Base-by-base conservation (phyloP, 176 grass and related monocot species). In the Pharus latifolius region DNA sequence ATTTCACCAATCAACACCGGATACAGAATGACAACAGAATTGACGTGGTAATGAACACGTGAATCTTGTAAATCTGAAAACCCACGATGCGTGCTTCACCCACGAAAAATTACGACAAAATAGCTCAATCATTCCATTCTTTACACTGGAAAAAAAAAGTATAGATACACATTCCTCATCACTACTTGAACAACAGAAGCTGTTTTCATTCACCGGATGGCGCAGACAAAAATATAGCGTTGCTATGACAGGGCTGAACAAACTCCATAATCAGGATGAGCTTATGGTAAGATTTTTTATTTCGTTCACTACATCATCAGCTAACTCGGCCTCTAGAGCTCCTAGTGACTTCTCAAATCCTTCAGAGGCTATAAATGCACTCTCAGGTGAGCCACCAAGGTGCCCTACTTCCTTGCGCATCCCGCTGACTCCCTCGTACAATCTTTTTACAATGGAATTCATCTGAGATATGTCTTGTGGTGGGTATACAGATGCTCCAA, bases 401-500 rank as follows among this genome's bases (percentile, higher is more conserved):
- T 47, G 51, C 13, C 53, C 56, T 46, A 91, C 69, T 79, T 91
- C 90, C 47, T 70, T 49, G 6, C 63, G 68, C 85, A 91, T 83
- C 17, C 46, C 65, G 14, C 40, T 30, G 53, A 86, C 52, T 56
- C 60, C 48, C 33, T 19, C 9, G 15, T 60, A 65, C 6, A 95
- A 38, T 61, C 56, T 70, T 52, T 76, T 75, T 29, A 83, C 25
- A 27, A 49, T 71, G 1, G 63, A 69, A 54, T 80, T 81, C 90
- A 99, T 95, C 24, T 99, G 76, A 40, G 65, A 70, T 0, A 51
- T 22, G 56, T 99, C 90, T 65, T 94, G 96, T 29, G 91, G 91
- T 35, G 96, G 76, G 34, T 99, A 95, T 1, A 84, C 87, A 6
- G 79, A 88, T 7, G 90, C 90, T 62, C 90, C 96, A 10, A 99